Evolutionary conservation across 2,329 filamentous ascomycete species (phyloP).

Genomic region (Colletotrichum tropicicola): DNA sequence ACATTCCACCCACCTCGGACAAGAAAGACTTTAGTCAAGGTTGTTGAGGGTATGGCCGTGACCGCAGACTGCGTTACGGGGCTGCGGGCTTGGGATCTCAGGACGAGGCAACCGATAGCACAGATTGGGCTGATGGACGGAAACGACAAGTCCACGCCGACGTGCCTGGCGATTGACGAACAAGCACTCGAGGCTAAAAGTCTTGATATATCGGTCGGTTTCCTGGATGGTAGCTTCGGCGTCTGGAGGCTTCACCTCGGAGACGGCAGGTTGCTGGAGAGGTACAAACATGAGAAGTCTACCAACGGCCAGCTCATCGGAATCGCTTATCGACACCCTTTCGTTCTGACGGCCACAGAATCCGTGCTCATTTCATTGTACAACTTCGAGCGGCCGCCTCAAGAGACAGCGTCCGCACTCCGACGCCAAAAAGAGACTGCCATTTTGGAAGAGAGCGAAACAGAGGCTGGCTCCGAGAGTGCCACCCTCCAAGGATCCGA

Average conservation of each 20-base stretch:
- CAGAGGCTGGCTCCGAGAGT: conserved; percentile 11
- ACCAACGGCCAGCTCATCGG: conserved; percentile 73
- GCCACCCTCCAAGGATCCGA: conserved; percentile 11
- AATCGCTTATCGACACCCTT: conserved; percentile 78
- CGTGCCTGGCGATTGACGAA: conserved; percentile 73
- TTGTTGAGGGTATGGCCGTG: conserved; percentile 79
- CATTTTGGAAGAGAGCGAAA: no score
- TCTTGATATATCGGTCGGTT: conserved; percentile 74
- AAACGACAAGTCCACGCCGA: conserved; percentile 53
- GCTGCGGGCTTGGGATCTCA: conserved; percentile 81
- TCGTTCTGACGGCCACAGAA: conserved; percentile 80
- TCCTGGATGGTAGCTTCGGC: conserved; percentile 75
- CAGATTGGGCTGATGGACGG: conserved; percentile 45
- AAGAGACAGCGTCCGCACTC: not conserved
- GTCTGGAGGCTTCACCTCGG: conserved; percentile 69
- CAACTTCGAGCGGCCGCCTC: conserved; percentile 56
- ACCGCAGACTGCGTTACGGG: conserved; percentile 77
- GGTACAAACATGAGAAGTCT: conserved; percentile 69
- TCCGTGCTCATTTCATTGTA: conserved; percentile 82
- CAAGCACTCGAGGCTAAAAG: conserved; percentile 49
- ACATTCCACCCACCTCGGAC: conserved; percentile 41
- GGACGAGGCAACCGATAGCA: conserved; percentile 68
- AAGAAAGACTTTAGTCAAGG: conserved; percentile 77
- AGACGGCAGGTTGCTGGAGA: conserved; percentile 51
- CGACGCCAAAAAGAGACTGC: not conserved